Conservation (phyloP, 2,329 filamentous ascomycete genomes). For the Ceratocystis lukuohia region DNA sequence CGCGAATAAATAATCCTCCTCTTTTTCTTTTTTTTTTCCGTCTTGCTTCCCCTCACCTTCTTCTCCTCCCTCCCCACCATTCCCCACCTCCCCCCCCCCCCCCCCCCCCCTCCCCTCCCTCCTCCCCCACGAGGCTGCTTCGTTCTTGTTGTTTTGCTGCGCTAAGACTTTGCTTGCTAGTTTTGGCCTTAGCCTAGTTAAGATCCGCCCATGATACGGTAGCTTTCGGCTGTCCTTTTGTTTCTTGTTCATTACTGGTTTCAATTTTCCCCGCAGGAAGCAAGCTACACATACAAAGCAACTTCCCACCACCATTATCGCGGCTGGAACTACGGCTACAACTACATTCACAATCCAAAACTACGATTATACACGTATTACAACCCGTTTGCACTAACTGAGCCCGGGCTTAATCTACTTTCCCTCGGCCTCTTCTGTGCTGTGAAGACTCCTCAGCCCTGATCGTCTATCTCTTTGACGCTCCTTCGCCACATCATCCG, state of each 20-base stretch:
- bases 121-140: background rate
- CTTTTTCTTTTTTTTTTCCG: background rate
- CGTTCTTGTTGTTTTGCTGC: background rate
- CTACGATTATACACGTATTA: background rate
- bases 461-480: background rate
- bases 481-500: background rate
- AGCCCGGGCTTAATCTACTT: background rate
- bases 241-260: background rate
- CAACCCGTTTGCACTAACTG: background rate
- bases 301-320: background rate
- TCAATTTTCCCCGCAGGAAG: background rate
- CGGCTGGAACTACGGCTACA: background rate
- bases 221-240: background rate
- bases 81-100: no score
- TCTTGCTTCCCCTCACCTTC: background rate
- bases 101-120: no score
- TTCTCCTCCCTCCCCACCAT: no score
- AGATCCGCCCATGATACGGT: conserved; percentile 2
- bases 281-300: background rate
- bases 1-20: background rate
- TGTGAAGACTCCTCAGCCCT: background rate
- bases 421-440: background rate
- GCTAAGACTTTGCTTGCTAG: conserved; percentile 1
- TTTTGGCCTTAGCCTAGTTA: background rate
- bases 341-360: no score